phyloP scores from a whole-genome alignment of 2,329 filamentous ascomycete species.

The Ambrosiella cleistominuta region DNA sequence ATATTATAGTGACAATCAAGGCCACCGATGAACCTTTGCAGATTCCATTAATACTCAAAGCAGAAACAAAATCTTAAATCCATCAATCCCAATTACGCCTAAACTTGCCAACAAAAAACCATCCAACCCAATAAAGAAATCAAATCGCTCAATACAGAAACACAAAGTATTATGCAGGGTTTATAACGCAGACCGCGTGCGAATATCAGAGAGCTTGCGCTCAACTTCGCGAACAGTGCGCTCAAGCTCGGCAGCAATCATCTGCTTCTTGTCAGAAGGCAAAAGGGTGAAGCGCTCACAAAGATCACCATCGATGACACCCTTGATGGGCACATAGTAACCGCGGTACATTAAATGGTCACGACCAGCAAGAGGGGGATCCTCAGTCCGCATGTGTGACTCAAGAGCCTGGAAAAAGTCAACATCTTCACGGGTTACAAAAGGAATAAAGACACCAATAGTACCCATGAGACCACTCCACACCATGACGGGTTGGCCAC shows the following conservation, averaged over 20 bases:
- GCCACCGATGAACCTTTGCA: background rate
- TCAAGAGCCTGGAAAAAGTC: slow-evolving; percentile 96
- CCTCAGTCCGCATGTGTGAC: slow-evolving; percentile 69
- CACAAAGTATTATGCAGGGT: background rate
- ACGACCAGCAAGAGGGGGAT: slow-evolving; percentile 72
- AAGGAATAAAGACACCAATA: slow-evolving; percentile 81
- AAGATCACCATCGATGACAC: slow-evolving; percentile 88
- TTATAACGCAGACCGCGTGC: slow-evolving; percentile 42
- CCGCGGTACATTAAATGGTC: slow-evolving; percentile 92
- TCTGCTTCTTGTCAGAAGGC: slow-evolving; percentile 75
- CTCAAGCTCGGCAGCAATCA: slow-evolving; percentile 86
- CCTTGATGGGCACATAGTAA: slow-evolving; percentile 94
- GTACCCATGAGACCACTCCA: slow-evolving; percentile 94
- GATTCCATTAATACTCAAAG: background rate
- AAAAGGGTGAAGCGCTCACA: slow-evolving; percentile 81
- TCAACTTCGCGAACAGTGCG: slow-evolving; percentile 85
- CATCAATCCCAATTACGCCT: slow-evolving; percentile 2
- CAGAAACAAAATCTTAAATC: slow-evolving; percentile 6
- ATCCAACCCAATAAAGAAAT: slow-evolving; percentile 4
- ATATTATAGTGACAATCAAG: slow-evolving; percentile 1
- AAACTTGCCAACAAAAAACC: slow-evolving; percentile 11
- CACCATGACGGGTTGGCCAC: slow-evolving; percentile 76
- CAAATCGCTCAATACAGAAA: slow-evolving; percentile 16
- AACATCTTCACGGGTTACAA: slow-evolving; percentile 77
- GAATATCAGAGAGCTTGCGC: slow-evolving; percentile 68